Base-by-base conservation (phyloP, 2,329 filamentous ascomycete genomes). In the Colletotrichum neosansevieriae region DNA sequence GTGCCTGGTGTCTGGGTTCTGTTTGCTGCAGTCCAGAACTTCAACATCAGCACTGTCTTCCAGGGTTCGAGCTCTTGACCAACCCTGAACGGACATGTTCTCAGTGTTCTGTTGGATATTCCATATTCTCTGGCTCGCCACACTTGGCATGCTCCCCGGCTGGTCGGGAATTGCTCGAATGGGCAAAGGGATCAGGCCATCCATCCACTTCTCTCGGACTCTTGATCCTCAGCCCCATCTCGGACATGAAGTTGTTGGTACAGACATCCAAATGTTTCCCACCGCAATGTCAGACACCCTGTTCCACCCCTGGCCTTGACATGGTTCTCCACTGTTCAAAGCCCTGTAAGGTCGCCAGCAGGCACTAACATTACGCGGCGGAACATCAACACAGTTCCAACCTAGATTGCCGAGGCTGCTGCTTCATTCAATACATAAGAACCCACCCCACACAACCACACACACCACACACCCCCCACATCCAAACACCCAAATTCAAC, bases 281-380 rank as follows among this genome's bases (percentile, higher is more conserved):
- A 56, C 49, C 29, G 24, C 34, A 51, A 56, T 36, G 12, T 47
- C 32, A 47, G 21, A 58, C 56, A 21, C 56, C 29, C 42, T 36
- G 42, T 24, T 21, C 21, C 19, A 19, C 21, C 56, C 56, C 42
- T 58, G 56, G 29, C 40, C 10, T 47, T 47, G 56, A 24, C 56
- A 36, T 34, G 12, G 11, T 24, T 21, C 56, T 17, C 56, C 56
- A 47, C 42, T n/a, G 29, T 47, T 36, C 40, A 36, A 34, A 45
- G 56, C 42, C 47, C 29, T 58, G 56, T 13, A 5, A 57, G 12
- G 40, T 58, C 56, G 42, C 29, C 42, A 29, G 49, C 49, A 53
- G 49, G 49, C 49, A 53, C 32, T 15, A n/a, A 17, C n/a, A 34
- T n/a, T 6, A 3, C 32, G 29, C 24, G 49, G n/a, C 24, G 49